Percentiles rank a stretch among this genome's conserved stretches.
Evolutionary conservation across 2,329 filamentous ascomycete genomes (phyloP).

Genomic region (Penicillium palitans): DNA sequence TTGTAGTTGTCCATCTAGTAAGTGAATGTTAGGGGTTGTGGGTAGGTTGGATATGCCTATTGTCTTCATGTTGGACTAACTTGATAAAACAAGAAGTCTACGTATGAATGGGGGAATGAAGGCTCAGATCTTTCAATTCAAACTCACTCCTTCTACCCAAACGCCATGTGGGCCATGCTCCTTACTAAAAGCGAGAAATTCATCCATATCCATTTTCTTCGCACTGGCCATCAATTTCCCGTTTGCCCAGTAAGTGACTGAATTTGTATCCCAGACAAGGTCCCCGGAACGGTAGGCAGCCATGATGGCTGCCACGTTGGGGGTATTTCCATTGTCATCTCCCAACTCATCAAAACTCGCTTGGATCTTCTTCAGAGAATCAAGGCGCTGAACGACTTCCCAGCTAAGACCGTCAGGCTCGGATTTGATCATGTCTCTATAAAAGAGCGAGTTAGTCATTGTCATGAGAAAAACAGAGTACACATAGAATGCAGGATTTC

Average conservation of each 20-base stretch:
- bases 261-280: neutral
- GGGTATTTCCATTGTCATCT: neutral
- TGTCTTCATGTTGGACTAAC: neutral
- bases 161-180: neutral
- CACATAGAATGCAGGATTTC: neutral
- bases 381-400: neutral
- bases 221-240: neutral
- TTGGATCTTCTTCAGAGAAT: neutral
- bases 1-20: neutral
- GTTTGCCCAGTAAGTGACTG: neutral
- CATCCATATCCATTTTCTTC: neutral
- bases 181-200: neutral
- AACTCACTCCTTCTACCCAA: slow-evolving; percentile 5
- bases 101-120: neutral
- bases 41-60: neutral
- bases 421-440: slow-evolving; percentile 2
- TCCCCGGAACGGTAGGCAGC: neutral
- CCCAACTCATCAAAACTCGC: neutral
- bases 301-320: neutral
- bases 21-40: neutral
- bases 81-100: neutral
- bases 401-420: neutral
- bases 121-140: neutral
- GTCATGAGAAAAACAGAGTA: neutral
- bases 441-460: neutral